Base-by-base conservation (phyloP, 352 stramenopile species). In the Peronospora farinosa region DNA sequence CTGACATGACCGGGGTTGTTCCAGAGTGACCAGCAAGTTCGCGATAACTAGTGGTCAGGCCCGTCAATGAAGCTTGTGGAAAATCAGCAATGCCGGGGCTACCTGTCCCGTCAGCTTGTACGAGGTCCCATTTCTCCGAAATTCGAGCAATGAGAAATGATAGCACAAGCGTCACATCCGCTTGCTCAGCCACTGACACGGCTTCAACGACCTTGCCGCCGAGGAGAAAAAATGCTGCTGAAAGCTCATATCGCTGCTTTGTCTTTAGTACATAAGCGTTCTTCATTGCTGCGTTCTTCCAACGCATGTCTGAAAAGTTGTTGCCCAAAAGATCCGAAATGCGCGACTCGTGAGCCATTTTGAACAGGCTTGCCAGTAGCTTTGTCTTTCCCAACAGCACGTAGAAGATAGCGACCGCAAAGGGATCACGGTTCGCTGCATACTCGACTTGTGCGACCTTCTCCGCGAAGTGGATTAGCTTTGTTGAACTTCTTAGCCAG, bases 221-320 rank as follows among this genome's bases (percentile, higher is more conserved):
- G 2, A 95, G 68, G 16, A 95, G 27, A 44, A 95, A 95, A 39
- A 95, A 95, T 0, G 84, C 72, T 1, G 84, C 82, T 0, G 82
- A 88, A 8, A 95, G 58, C 40, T 76, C 68, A 36, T 86, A 92
- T 11, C 81, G 79, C 16, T 88, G 78, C 52, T 96, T 94, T 12
- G 74, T 74, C 50, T 95, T 92, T 13, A 96, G 54, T 28, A 92
- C 83, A 49, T 88, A 95, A 0, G 86, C 86, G 40, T 96, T 96
- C 59, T 96, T 96, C n/a, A 94, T 79, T 11, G 86, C 84, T 8
- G 82, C 84, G 39, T 84, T 91, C 41, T 86, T 84, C 86, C 85
- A 95, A 30, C 82, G 75, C 23, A 69, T 44, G 15, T 96, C 81
- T 0, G 63, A 59, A 57, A 96, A 95, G 47, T 96, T 72, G 47